Percentiles rank a stretch among this genome's conserved stretches.
Conservation (phyloP, 2,329 filamentous ascomycete genomes). For the Aspergillus thermomutatus region DNA sequence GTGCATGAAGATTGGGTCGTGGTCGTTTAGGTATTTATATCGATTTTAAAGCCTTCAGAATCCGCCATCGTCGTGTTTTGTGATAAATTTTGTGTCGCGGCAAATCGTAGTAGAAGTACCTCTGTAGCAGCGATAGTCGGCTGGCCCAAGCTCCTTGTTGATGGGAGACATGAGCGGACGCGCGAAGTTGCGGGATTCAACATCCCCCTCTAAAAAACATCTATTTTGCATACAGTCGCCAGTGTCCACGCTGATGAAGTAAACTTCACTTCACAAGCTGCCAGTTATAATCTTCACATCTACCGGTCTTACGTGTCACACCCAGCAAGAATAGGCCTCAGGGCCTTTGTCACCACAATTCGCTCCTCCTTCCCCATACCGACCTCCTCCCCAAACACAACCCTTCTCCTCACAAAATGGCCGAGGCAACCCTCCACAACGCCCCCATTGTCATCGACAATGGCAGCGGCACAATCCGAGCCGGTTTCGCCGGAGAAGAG, state of each 20-base stretch:
- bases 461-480: conserved; percentile 94
- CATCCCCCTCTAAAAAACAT: conserved; percentile 10
- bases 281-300: not conserved
- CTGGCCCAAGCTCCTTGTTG: conserved; percentile 41
- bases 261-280: not conserved
- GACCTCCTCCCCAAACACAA: conserved; percentile 10
- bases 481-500: conserved; percentile 94
- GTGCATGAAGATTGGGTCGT: not conserved
- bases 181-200: conserved; percentile 14
- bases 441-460: conserved; percentile 98
- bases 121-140: conserved; percentile 3
- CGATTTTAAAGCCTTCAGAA: not conserved
- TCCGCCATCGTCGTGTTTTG: not conserved
- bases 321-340: conserved; percentile 20
- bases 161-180: conserved; percentile 23
- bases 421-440: conserved; percentile 77
- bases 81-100: not conserved
- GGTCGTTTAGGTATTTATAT: not conserved
- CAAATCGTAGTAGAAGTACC: not conserved
- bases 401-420: conserved; percentile 45
- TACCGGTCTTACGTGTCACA: conserved; percentile 4
- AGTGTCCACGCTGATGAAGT: not conserved
- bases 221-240: not conserved
- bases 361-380: conserved; percentile 18
- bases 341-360: conserved; percentile 27